Conservation (phyloP, 257 asterid species). For the Orobanche coerulescens region DNA sequence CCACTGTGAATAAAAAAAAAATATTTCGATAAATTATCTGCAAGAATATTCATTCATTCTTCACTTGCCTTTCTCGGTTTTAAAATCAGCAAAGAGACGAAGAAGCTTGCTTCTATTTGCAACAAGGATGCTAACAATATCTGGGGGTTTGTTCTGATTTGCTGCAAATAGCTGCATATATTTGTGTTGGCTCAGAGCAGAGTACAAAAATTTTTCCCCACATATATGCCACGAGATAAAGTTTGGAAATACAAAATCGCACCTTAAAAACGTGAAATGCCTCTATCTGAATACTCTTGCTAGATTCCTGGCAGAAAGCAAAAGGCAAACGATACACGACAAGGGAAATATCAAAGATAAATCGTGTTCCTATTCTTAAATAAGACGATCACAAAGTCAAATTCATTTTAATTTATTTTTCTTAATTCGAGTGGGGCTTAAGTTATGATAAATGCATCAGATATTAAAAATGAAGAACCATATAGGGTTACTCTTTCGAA, state of each 20-base stretch:
- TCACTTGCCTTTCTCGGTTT: slow-evolving; percentile 63
- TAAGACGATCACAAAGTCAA: neutral
- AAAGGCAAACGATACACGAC: neutral
- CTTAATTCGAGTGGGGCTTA: neutral
- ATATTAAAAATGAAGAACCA: neutral
- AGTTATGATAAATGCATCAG: neutral
- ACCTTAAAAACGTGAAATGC: slow-evolving; percentile 97
- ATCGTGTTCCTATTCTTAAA: neutral
- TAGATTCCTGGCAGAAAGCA: slow-evolving; percentile 63
- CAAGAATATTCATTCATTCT: neutral
- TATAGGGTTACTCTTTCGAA: neutral
- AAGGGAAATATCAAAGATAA: neutral
- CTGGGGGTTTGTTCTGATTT: slow-evolving; percentile 84
- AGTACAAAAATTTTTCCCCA: neutral
- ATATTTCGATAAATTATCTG: neutral
- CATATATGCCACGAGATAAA: neutral
- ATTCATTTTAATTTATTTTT: neutral
- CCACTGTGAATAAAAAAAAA: neutral
- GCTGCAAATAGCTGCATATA: slow-evolving; percentile 72
- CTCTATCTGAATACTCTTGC: slow-evolving; percentile 89
- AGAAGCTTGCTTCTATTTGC: slow-evolving; percentile 80
- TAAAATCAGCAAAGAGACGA: slow-evolving; percentile 80
- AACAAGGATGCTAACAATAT: slow-evolving; percentile 64
- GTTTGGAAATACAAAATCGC: neutral
- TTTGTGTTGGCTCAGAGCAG: slow-evolving; percentile 11